Base-by-base conservation (phyloP, 129 eudicot species). In the Kitagawia praeruptora region DNA sequence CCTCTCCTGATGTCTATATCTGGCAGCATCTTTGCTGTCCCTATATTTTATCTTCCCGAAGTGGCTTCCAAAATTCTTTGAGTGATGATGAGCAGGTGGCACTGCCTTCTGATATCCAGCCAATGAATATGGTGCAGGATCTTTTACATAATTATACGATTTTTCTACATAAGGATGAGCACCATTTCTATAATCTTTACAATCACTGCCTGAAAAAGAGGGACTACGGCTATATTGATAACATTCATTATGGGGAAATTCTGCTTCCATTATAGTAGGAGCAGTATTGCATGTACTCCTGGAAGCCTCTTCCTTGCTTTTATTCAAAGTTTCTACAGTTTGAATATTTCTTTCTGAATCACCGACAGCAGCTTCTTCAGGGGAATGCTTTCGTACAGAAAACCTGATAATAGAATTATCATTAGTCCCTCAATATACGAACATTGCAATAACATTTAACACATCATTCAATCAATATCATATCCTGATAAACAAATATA, bases 321-420 rank as follows among this genome's bases (percentile, higher is more conserved):
- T 73, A 78, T 77, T 70, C 64, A 82, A 77, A 70, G 79, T 70
- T 73, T 66, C 80, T 10, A 79, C 74, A 44, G 72, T 82, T 84
- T 80, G 87, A 81, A 72, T 77, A 28, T 66, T 47, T 80, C 83
- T 85, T 81, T 82, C 86, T 67, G 87, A 81, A 78, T 77, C 77
- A 82, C 47, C 40, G n/a, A 72, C 53, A 23, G 81, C 54, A 39
- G 39, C 81, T 75, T 78, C 81, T 15, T 42, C 76, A 16, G 39
- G 47, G 67, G 42, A 45, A 44, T 41, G 81, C 38, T 69, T 78
- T 76, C 66, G 87, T 47, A 48, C 73, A 78, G 84, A 74, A 78
- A 70, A 77, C 88, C 88, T 84, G 58, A 76, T 34, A 40, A 5
- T 4, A 28, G 21, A 73, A 73, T 18, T 61, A 7, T 48, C 54